Base-by-base conservation (phyloP, 331 rosid genomes). In the Quercus phellos region DNA sequence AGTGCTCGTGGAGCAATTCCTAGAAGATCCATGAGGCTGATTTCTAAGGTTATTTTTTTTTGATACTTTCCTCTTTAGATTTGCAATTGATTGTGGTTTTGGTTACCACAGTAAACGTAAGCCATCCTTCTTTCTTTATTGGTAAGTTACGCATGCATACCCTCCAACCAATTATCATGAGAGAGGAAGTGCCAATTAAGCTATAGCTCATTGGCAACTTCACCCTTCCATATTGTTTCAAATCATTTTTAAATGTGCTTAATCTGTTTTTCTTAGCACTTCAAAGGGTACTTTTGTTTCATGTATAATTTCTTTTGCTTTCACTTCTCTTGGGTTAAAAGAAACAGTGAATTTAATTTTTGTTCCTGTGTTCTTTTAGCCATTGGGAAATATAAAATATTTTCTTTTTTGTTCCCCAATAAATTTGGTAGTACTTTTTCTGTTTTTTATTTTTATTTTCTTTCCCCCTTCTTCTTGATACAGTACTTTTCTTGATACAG, bases 1-100 rank as follows among this genome's bases (percentile, higher is more conserved):
- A 81, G 38, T 29, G 72, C 78, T 76, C 72, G 68, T 46, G 68
- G 35, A n/a, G 78, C 70, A 75, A 77, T 68, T 32, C 91, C 87
- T 43, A 87, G 92, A 87, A 89, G 96, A 89, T 90, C 97, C 72
- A 46, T 46, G 84, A 85, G 96, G 87, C 89, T 85, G 63, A 77
- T 76, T 43, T 73, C 83, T 72, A 83, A 90, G 96, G 90, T 66
- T 84, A 29, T 76, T 78, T 46, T 82, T 82, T 78, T 78, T 46
- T 84, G 55, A 75, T 68, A 35, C 55, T 63, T 60, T 71, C 55
- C 27, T 53, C 59, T 60, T 42, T 21, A 17, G 54, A 19, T 79
- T 13, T 51, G 19, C 59, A 2, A 64, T 51, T 26, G 4, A 51
- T 67, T 17, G 38, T 78, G n/a, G n/a, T 43, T 51, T 72, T 38